phyloP scores from a whole-genome alignment of 768 basidiomycete genomes.

The Gautieria morchelliformis region DNA sequence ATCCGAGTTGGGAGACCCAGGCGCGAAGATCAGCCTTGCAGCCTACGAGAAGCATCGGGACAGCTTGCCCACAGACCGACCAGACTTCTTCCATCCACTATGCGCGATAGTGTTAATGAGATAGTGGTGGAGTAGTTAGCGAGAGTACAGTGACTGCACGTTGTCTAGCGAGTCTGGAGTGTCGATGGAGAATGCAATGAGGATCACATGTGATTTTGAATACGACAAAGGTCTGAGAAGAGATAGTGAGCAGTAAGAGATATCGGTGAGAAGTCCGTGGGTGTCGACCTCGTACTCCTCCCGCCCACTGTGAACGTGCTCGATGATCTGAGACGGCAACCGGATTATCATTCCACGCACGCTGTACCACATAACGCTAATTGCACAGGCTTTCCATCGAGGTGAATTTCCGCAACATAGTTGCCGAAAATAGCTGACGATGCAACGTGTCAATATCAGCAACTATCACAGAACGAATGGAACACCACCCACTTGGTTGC shows the following conservation, averaged over 20 bases:
- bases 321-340: not conserved
- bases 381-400: conserved; percentile 97
- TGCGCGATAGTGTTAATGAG: conserved; percentile 87
- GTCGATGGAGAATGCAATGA: too few species aligned
- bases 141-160: conserved; percentile 98
- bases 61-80: conserved; percentile 83
- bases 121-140: conserved; percentile 91
- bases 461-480: not conserved
- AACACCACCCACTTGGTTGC: too few species aligned
- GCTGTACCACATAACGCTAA: conserved; percentile 98
- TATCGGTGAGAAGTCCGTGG: too few species aligned
- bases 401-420: conserved; percentile 94
- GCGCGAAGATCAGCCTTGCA: conserved; percentile 87
- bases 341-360: conserved; percentile 41
- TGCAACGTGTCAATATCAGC: not conserved
- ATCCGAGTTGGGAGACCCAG: conserved; percentile 26
- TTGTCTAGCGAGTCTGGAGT: too few species aligned
- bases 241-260: too few species aligned
- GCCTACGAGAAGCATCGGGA: conserved; percentile 93
- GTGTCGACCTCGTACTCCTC: conserved; percentile 99
- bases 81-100: conserved; percentile 99
- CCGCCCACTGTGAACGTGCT: conserved; percentile 58
- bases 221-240: conserved; percentile 94
- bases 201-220: conserved; percentile 96
- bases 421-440: conserved; percentile 88